These are phyloP conservation scores for Acacia acuminata DNA, from an alignment of 306 rosid genomes.

Conservation along the genomic window DNA sequence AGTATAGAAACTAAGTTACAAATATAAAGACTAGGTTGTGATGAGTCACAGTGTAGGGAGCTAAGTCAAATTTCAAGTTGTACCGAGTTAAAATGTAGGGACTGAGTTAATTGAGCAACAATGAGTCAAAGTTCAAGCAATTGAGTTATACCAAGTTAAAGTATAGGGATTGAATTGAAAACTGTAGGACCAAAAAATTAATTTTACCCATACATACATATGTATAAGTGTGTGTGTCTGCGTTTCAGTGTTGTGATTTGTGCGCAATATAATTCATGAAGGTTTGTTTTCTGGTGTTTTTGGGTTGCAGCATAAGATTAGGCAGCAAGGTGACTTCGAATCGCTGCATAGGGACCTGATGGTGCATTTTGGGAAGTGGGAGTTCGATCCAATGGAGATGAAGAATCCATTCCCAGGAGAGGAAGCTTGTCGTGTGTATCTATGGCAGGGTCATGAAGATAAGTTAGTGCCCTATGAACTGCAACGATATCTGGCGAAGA, in stretches of 20 bases:
- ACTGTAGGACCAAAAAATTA: no score
- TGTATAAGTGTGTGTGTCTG: rapidly evolving
- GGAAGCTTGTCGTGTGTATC: constrained; percentile 14
- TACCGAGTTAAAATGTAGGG: no score
- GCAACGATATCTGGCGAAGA: constrained; percentile 31
- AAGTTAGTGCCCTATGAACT: constrained; percentile 38
- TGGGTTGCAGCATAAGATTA: constrained; percentile 25
- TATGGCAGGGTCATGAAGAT: constrained; percentile 43
- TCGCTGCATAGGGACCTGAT: constrained; percentile 33
- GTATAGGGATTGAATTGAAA: no score
- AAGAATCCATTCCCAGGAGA: constrained; percentile 29
- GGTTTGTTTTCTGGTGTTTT: background rate
- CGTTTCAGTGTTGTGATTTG: background rate
- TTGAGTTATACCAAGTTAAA: no score
- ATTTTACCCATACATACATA: no score
- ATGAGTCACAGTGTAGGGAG: no score
- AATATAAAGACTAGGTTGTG: no score
- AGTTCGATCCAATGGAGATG: constrained; percentile 38
- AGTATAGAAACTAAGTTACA: no score
- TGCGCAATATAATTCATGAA: background rate
- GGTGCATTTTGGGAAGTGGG: constrained; percentile 46
- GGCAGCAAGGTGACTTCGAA: constrained; percentile 40
- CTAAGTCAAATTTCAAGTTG: no score
- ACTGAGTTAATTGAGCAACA: no score
- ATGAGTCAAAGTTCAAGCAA: no score